A percentile compares a stretch with the other conserved stretches of the same genome.
Conservation (phyloP, 2,329 filamentous ascomycete genomes). For the Fusarium udum region DNA sequence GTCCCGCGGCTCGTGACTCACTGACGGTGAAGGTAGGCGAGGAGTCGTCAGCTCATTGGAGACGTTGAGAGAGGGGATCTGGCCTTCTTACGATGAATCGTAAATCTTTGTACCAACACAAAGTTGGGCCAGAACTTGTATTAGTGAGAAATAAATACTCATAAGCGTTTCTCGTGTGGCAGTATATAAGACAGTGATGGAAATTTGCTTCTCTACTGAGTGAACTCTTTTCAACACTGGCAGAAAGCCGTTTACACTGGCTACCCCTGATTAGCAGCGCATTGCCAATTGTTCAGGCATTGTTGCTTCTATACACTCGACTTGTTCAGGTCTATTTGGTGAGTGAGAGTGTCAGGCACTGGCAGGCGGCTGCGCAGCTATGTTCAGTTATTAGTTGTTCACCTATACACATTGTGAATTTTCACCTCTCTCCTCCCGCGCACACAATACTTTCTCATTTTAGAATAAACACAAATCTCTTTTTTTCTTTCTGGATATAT, state of each 20-base stretch:
- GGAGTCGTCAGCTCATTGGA: conserved; percentile 14
- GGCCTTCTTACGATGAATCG: neutral
- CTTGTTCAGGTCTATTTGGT: neutral
- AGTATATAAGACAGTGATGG: neutral
- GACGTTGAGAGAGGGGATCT: neutral
- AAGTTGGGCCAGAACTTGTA: neutral
- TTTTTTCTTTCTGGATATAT: neutral
- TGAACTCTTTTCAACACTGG: neutral
- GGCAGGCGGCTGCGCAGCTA: neutral
- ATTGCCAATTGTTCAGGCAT: neutral
- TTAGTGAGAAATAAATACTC: neutral
- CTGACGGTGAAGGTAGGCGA: neutral
- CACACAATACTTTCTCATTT: neutral
- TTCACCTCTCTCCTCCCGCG: neutral
- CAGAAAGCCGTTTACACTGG: neutral
- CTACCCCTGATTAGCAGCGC: neutral
- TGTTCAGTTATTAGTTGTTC: neutral
- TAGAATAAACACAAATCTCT: neutral
- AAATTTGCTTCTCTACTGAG: neutral
- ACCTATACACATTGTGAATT: neutral
- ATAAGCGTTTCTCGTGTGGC: neutral
- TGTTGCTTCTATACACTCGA: neutral
- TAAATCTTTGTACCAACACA: neutral
- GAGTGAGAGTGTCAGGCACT: conserved; percentile 6
- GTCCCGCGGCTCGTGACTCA: conserved; percentile 22